Evolutionary conservation across 2,329 filamentous ascomycete genomes (phyloP), one percentile per base, ranked within the genome.

Genomic region (Trichoderma atroviride): DNA sequence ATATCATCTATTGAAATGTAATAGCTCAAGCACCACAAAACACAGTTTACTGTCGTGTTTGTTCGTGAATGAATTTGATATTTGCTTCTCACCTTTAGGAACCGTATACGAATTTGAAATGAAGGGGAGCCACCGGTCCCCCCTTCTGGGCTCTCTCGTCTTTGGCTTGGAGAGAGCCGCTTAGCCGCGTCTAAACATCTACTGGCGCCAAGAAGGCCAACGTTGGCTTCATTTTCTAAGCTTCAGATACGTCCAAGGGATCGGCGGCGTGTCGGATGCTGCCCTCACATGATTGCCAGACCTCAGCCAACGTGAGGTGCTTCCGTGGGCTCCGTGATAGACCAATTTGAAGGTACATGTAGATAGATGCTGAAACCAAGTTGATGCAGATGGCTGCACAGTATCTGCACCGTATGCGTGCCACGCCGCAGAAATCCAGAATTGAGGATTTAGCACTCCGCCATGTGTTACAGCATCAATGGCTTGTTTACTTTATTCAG

Each of bases 161-260:
- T 40, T 33, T 22, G 10, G 19, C 10, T 27, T 27, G 35, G n/a
- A n/a, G 11, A 37, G 31, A 47, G 52, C 62, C 62, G 62, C 62
- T 35, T 58, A 66, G 47, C 53, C 63, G 63, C 63, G 27, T 33
- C 50, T 35, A 58, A 58, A 66, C 63, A 43, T 22, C 31, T 53
- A 53, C 33, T 53, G 37, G 62, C 57, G 52, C 27, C 62, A 66
- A 65, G 40, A 43, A 43, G 37, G 52, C 62, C 62, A 65, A 27
- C 22, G 52, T 33, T 57, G 52, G 52, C 37, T 31, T 35, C 33
- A 5, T 35, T 35, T 35, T 56, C 63, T 50, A 58, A 58, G 53
- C 53, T 66, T 9, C 53, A 66, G 63, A 53, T 50, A 58, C 37
- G 37, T 50, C 29, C 57, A 29, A 53, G 63, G 37, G 37, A 66